Evolutionary conservation across 371 early-diverging fungal species (phyloP).

Genomic region (Lichtheimia ramosa): DNA sequence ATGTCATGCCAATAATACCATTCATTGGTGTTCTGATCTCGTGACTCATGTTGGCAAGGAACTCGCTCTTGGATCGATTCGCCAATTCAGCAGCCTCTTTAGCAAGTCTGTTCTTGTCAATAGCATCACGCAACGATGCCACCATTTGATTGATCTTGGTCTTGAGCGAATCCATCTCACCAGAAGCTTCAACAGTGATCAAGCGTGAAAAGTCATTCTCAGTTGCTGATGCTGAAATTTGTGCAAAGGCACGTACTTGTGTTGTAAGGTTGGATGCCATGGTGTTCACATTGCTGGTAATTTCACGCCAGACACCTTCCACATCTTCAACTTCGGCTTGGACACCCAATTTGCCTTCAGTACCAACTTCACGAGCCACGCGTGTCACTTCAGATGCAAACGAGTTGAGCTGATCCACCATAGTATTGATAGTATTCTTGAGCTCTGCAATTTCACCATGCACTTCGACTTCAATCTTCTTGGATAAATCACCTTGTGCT

Average conservation of each 20-base stretch:
- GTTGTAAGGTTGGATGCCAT: slow-evolving; percentile 50
- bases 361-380: slow-evolving; percentile 49
- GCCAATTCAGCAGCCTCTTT: slow-evolving; percentile 44
- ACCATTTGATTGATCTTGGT: slow-evolving; percentile 74
- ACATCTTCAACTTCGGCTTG: slow-evolving; percentile 43
- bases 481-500: slow-evolving; percentile 50
- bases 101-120: slow-evolving; percentile 62
- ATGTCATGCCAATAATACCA: slow-evolving; percentile 67
- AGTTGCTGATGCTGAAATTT: slow-evolving; percentile 55
- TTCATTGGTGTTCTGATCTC: slow-evolving; percentile 61
- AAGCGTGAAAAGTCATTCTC: slow-evolving; percentile 61
- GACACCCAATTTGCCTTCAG: slow-evolving; percentile 45
- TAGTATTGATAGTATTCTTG: slow-evolving; percentile 41
- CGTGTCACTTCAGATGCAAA: slow-evolving; percentile 46
- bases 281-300: slow-evolving; percentile 48
- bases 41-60: slow-evolving; percentile 70
- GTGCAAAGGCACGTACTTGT: slow-evolving; percentile 59
- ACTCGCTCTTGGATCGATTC: slow-evolving; percentile 67
- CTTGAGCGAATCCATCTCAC: slow-evolving; percentile 71
- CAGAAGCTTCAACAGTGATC: slow-evolving; percentile 65
- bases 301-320: slow-evolving; percentile 50
- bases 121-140: slow-evolving; percentile 58
- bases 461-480: slow-evolving; percentile 29
- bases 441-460: slow-evolving; percentile 41
- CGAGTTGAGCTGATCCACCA: slow-evolving; percentile 46